These are phyloP conservation scores for Apiotrichum siamense DNA, from an alignment of 1,284 basidiomycete genomes.

Conservation along the genomic window DNA sequence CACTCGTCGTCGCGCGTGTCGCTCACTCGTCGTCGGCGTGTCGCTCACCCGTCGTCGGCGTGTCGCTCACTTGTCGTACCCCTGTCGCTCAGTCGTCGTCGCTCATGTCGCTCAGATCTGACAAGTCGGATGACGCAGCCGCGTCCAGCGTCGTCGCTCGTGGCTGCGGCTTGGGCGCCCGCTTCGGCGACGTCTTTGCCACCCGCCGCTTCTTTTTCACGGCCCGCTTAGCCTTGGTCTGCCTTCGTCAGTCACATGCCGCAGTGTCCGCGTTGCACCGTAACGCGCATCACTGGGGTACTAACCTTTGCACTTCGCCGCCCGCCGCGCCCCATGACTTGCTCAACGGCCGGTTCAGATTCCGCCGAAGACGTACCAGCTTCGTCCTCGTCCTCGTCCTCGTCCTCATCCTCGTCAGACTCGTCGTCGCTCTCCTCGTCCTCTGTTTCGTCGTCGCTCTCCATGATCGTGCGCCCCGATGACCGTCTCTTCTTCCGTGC, in stretches of 20 bases:
- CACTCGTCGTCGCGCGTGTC: too few relatives aligned
- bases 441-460: neutral
- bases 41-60: neutral
- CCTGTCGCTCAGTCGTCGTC: neutral
- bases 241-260: neutral
- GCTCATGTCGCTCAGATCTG: constrained; percentile 7
- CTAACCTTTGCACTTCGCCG: constrained; percentile 40
- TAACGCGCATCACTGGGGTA: neutral
- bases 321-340: constrained; percentile 38
- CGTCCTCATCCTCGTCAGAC: constrained; percentile 8
- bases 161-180: too few relatives aligned
- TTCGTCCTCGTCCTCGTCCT: constrained; percentile 20
- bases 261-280: neutral
- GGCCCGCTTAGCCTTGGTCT: constrained; percentile 38
- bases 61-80: neutral
- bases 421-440: constrained; percentile 9
- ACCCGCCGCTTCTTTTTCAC: constrained; percentile 13
- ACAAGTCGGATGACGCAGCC: neutral
- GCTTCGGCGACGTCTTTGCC: neutral
- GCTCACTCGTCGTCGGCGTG: neutral
- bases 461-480: neutral
- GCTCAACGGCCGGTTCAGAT: constrained; percentile 16
- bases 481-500: constrained; percentile 12
- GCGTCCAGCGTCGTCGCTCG: too few relatives aligned
- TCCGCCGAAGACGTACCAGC: constrained; percentile 7